Evolutionary conservation across 805 yeast genomes (phyloP).

Genomic region (Wickerhamomyces pijperi): DNA sequence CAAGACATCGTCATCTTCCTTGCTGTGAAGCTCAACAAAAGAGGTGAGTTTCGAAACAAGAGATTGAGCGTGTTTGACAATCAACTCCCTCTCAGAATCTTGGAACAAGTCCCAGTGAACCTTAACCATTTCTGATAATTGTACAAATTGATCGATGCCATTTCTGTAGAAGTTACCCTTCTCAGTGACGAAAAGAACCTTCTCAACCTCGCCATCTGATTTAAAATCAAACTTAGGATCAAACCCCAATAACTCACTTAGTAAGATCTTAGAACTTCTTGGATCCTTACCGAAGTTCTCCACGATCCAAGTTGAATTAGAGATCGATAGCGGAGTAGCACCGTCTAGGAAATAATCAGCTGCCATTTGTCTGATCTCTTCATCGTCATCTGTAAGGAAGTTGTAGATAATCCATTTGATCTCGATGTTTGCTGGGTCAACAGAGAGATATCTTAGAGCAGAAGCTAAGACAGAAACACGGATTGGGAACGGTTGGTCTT

Average conservation of each 20-base stretch:
- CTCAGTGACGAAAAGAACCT: conserved; percentile 53
- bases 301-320: conserved; percentile 13
- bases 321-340: conserved; percentile 23
- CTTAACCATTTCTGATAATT: conserved; percentile 14
- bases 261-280: conserved; percentile 6
- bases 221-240: conserved; percentile 9
- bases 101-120: conserved; percentile 3
- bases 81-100: not conserved
- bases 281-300: conserved; percentile 4
- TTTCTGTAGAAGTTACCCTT: conserved; percentile 57
- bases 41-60: not conserved
- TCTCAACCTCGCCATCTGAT: conserved; percentile 9
- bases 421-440: conserved; percentile 3
- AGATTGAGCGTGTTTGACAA: conserved; percentile 1
- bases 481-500: conserved; percentile 31
- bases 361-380: conserved; percentile 38
- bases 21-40: not conserved
- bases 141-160: conserved; percentile 23
- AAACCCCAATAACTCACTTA: conserved; percentile 7
- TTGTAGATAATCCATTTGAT: conserved; percentile 23
- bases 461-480: conserved; percentile 37
- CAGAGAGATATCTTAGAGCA: conserved; percentile 20
- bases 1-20: conserved; percentile 9
- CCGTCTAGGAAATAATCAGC: conserved; percentile 28
- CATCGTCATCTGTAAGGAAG: conserved; percentile 57